Evolutionary conservation across 371 early-diverging fungal species (phyloP).

Genomic region (Lichtheimia ramosa): DNA sequence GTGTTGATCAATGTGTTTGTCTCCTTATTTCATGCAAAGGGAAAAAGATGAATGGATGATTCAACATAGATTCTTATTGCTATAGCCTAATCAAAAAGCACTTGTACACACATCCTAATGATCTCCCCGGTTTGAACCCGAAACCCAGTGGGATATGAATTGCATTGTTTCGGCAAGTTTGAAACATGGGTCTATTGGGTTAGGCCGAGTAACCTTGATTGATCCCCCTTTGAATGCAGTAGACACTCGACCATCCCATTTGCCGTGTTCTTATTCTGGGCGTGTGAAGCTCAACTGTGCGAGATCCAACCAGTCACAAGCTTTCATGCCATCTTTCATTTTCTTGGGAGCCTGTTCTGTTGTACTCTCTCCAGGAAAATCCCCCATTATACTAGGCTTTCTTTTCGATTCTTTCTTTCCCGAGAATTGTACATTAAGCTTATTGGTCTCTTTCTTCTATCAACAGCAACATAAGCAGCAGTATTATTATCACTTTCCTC

Average conservation of each 20-base stretch:
- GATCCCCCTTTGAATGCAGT: too few species aligned
- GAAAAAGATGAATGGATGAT: background rate
- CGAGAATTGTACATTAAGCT: too few species aligned
- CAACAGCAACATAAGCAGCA: too few species aligned
- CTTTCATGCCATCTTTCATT: background rate
- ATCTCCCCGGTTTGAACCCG: background rate
- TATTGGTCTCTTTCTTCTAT: too few species aligned
- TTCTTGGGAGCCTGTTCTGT: background rate
- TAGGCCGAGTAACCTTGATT: background rate
- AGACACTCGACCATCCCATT: background rate
- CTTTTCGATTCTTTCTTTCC: too few species aligned
- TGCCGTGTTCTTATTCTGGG: background rate
- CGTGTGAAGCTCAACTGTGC: background rate
- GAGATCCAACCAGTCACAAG: background rate
- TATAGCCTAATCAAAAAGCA: background rate
- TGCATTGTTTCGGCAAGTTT: constrained; percentile 1
- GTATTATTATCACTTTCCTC: background rate
- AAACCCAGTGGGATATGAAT: background rate
- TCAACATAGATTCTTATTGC: background rate
- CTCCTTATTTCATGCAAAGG: background rate
- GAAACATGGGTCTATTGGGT: background rate
- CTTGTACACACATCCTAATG: background rate
- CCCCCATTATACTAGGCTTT: too few species aligned
- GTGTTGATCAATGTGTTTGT: background rate
- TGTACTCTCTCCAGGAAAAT: too few species aligned